Evolutionary conservation across 2,329 filamentous ascomycete species (phyloP).

Genomic region (Scedosporium aurantiacum): DNA sequence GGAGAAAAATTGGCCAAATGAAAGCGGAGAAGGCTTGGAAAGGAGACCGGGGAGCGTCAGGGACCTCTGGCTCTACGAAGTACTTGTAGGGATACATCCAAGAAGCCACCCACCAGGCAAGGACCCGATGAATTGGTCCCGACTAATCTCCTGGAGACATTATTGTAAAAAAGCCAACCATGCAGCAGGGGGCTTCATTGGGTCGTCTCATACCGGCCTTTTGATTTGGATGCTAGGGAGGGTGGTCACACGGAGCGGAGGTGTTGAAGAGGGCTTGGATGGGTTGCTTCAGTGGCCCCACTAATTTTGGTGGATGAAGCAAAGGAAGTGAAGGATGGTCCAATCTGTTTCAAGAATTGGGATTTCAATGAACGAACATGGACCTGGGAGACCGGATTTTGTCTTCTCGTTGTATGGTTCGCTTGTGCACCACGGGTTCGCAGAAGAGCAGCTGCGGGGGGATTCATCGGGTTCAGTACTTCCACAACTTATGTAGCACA

Average conservation of each 20-base stretch:
- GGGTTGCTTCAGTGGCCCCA: background rate
- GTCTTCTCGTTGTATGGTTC: background rate
- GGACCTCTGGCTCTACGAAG: background rate
- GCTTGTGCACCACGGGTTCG: background rate
- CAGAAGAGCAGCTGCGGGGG: background rate
- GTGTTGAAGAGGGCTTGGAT: background rate
- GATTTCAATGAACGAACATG: background rate
- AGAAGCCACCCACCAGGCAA: background rate
- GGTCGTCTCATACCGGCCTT: background rate
- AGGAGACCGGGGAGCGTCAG: background rate
- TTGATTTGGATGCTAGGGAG: background rate
- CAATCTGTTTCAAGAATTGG: background rate
- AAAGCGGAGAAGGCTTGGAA: too few species aligned
- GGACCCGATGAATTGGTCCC: background rate
- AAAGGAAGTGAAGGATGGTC: background rate
- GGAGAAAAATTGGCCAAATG: too few species aligned
- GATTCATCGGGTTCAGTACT: too few species aligned
- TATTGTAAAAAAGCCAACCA: background rate
- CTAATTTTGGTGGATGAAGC: background rate
- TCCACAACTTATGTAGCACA: too few species aligned
- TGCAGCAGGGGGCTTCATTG: background rate
- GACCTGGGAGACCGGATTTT: background rate
- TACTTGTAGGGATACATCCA: background rate
- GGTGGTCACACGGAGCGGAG: background rate
- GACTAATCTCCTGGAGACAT: background rate